A percentile compares a stretch with the other conserved stretches of the same genome.
phyloP scores from a whole-genome alignment of 305 asterid species.

The Fraxinus nigra region DNA sequence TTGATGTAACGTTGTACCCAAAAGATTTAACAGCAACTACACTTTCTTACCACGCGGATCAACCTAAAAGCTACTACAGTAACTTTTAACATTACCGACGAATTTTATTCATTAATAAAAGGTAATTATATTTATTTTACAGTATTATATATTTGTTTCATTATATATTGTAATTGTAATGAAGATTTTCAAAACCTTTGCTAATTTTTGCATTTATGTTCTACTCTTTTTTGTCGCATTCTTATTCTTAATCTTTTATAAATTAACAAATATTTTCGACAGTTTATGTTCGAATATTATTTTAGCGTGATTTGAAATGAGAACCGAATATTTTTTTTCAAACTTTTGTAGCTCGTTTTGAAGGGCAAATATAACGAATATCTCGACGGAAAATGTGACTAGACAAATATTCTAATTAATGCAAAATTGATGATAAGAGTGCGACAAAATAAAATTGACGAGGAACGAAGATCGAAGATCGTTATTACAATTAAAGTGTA shows the following conservation, averaged over 20 bases:
- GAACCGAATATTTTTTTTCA: not conserved
- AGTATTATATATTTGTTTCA: not conserved
- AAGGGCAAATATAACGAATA: not conserved
- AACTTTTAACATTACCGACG: not conserved
- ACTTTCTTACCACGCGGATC: not conserved
- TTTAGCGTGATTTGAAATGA: no score
- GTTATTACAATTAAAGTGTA: not conserved
- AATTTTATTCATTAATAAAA: not conserved
- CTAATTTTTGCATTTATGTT: not conserved
- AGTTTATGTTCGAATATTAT: no score
- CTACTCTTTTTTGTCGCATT: no score
- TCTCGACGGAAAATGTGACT: not conserved
- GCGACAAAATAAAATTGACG: not conserved
- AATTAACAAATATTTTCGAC: not conserved
- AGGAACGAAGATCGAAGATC: not conserved
- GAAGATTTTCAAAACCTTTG: not conserved
- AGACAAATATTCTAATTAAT: no score
- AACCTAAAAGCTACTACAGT: no score
- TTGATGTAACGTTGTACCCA: constrained; percentile 3
- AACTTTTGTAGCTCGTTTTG: not conserved
- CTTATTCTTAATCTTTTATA: no score
- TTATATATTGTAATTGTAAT: not conserved
- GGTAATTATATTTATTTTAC: not conserved
- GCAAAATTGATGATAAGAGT: not conserved
- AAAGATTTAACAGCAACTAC: no score